Conservation (phyloP, 768 basidiomycete genomes). For the Tulasnella sp. region DNA sequence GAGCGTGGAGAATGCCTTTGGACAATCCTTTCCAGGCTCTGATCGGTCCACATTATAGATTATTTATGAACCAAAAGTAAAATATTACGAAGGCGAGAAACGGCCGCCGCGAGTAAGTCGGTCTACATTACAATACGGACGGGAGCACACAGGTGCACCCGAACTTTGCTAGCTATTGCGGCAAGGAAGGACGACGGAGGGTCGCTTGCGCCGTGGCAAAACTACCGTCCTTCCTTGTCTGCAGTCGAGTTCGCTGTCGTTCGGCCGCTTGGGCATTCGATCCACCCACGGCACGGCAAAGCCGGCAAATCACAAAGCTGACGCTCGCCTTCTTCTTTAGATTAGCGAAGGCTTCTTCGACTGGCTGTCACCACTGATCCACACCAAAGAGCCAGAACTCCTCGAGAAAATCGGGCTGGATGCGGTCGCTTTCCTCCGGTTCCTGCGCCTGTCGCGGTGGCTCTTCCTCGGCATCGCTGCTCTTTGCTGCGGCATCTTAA, state of each 20-base stretch:
- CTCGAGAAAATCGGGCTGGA: slow-evolving; percentile 86
- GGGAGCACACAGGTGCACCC: background rate
- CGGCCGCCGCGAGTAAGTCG: slow-evolving; percentile 41
- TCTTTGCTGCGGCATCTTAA: slow-evolving; percentile 61
- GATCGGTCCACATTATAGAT: slow-evolving; percentile 49
- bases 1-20: slow-evolving; percentile 19
- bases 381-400: slow-evolving; percentile 81
- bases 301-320: background rate
- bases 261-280: background rate
- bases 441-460: slow-evolving; percentile 74
- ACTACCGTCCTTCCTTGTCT: background rate
- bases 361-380: slow-evolving; percentile 81
- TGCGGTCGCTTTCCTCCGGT: slow-evolving; percentile 86
- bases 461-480: slow-evolving; percentile 58
- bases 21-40: no score
- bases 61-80: slow-evolving; percentile 85
- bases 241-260: background rate
- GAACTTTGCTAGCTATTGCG: background rate
- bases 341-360: slow-evolving; percentile 78
- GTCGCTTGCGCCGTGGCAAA: background rate
- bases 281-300: slow-evolving; percentile 20
- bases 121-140: background rate
- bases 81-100: slow-evolving; percentile 75
- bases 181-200: background rate
- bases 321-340: slow-evolving; percentile 37